Base-by-base conservation (phyloP, 1,139 yeast species). In the Magnusiomyces tetraspermus region DNA sequence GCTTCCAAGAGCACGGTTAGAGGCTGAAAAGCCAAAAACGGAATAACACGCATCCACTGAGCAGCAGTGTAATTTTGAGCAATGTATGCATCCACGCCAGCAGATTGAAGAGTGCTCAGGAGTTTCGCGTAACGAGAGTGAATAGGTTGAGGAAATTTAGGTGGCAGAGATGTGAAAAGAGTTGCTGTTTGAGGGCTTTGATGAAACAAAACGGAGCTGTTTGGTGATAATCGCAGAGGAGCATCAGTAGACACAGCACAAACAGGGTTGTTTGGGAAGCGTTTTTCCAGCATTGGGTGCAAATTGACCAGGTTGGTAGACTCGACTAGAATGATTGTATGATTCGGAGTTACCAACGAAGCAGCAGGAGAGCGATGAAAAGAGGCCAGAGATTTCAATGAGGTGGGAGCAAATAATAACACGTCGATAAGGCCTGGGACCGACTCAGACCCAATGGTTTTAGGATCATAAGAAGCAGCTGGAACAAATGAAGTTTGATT, bases 11-110 rank as follows among this genome's bases (percentile, higher is more conserved):
- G 67, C 37, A 88, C 75, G 48, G 87, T 72, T 48, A 89, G 70
- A 1, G 95, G 89, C 66, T 83, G 86, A 63, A 88, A 81, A 17
- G 89, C 83, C 46, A 88, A 78, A 56, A 82, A 76, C 3, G 95
- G 88, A 55, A 88, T 75, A 0, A 94, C 90, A 54, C 85, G 74
- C 63, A 83, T 82, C 96, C 96, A 88, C 67, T 88, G 95, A 60
- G 79, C n/a, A 57, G 51, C 42, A 48, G 58, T 23, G 58, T 43
- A 22, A 59, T 41, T 43, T 2, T 47, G 11, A 33, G 42, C 31
- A 8, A 52, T 48, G 22, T 46, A 4, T 3, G 57, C 57, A 19
- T 52, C 52, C n/a, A 54, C 46, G 6, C 57, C 55, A 1, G 57
- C 48, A 4, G 51, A 45, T n/a, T 52, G 51, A 1, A 54, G 31